These are phyloP conservation scores for Colletotrichum eremochloae DNA, from an alignment of 2,329 filamentous ascomycete genomes.

Conservation along the genomic window DNA sequence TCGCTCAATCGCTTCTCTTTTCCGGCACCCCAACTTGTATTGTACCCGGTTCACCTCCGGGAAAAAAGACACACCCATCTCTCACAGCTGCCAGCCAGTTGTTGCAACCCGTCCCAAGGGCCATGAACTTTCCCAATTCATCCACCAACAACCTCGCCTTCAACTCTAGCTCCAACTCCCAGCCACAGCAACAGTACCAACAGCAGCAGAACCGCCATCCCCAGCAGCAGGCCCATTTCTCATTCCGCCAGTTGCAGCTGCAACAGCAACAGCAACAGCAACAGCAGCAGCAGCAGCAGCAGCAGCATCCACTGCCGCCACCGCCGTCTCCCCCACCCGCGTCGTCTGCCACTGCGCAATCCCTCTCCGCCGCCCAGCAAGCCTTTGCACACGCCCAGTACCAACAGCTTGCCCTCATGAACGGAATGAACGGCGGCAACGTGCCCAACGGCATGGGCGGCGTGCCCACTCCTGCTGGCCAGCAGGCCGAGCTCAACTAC, in stretches of 20 bases:
- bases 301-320: slow-evolving; percentile 39
- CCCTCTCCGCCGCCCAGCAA: slow-evolving; percentile 43
- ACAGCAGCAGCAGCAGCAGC: slow-evolving; percentile 44
- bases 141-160: slow-evolving; percentile 45
- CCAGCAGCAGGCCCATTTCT: slow-evolving; percentile 42
- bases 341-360: slow-evolving; percentile 36
- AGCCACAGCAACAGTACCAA: slow-evolving; percentile 35
- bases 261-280: slow-evolving; percentile 41
- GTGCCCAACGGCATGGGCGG: slow-evolving; percentile 60
- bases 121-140: slow-evolving; percentile 52
- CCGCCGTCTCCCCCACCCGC: slow-evolving; percentile 39
- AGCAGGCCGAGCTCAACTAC: slow-evolving; percentile 77
- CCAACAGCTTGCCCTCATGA: slow-evolving; percentile 54
- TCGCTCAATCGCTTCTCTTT: slow-evolving; percentile 9
- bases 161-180: slow-evolving; percentile 47
- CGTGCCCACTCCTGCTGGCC: slow-evolving; percentile 73
- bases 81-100: slow-evolving; percentile 41
- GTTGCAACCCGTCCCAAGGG: slow-evolving; percentile 22
- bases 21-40: slow-evolving; percentile 1
- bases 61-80: slow-evolving; percentile 17
- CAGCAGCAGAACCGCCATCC: slow-evolving; percentile 41
- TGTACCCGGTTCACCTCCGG: slow-evolving; percentile 25
- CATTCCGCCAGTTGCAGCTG: slow-evolving; percentile 44
- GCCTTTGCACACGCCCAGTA: slow-evolving; percentile 41
- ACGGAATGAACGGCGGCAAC: slow-evolving; percentile 64